Evolutionary conservation across 140 eudicot genomes (phyloP).

Genomic region (Senecio squalidus): DNA sequence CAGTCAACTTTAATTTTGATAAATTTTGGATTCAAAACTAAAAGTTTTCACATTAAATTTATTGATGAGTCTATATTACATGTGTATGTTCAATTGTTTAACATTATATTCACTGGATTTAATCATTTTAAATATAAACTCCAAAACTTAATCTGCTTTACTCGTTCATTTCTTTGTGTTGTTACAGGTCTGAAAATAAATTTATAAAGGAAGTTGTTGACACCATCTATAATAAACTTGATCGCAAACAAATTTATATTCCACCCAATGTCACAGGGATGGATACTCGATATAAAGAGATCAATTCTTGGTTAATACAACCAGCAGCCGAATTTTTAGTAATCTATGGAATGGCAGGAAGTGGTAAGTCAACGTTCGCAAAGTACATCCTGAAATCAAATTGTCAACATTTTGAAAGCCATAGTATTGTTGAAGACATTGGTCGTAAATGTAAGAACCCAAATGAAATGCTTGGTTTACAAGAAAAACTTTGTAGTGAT

Average conservation of each 20-base stretch:
- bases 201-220: constrained; percentile 1
- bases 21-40: too few relatives aligned
- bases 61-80: too few relatives aligned
- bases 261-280: constrained; percentile 3
- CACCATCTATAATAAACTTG: not conserved
- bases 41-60: too few relatives aligned
- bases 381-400: constrained; percentile 14
- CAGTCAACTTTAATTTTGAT: too few relatives aligned
- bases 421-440: constrained; percentile 25
- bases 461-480: not conserved
- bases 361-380: constrained; percentile 31
- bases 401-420: constrained; percentile 15
- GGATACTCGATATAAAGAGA: not conserved
- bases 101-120: too few relatives aligned
- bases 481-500: constrained; percentile 8
- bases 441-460: not conserved
- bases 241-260: not conserved
- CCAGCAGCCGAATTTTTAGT: not conserved
- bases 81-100: too few relatives aligned
- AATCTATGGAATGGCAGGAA: constrained; percentile 13
- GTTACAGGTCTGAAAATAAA: not conserved
- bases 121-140: too few relatives aligned
- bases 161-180: not conserved
- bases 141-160: too few relatives aligned
- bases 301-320: not conserved